A percentile compares a stretch with the other conserved stretches of the same genome.
phyloP scores from a whole-genome alignment of 768 basidiomycete species.

The Rhodotorula paludigena region DNA sequence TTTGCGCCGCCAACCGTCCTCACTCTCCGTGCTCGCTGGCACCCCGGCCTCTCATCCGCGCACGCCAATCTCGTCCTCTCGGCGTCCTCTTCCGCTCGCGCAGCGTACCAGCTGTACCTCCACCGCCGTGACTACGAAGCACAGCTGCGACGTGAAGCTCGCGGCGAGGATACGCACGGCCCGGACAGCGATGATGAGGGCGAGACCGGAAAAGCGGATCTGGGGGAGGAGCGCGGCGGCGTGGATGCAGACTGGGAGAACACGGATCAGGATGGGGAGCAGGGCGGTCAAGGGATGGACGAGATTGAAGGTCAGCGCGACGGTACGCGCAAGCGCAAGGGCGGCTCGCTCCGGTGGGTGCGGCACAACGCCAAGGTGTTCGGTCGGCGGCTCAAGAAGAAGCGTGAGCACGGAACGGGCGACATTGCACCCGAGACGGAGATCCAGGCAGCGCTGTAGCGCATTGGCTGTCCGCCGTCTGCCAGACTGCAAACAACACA shows the following conservation, averaged over 20 bases:
- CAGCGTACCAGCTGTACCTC: constrained; percentile 6
- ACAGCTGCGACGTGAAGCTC: background rate
- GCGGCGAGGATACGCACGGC: background rate
- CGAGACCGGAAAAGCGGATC: background rate
- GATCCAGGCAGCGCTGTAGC: background rate
- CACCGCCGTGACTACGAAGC: background rate
- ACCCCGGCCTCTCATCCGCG: constrained; percentile 1
- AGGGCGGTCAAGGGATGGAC: too few relatives aligned
- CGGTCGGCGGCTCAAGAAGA: background rate
- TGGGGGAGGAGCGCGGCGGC: background rate
- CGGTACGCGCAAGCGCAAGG: constrained; percentile 8
- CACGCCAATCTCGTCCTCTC: constrained; percentile 10
- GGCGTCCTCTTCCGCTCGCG: background rate
- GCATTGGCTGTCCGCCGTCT: background rate
- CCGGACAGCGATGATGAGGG: too few relatives aligned
- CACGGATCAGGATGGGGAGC: background rate
- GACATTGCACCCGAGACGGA: constrained; percentile 6
- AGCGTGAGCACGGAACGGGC: background rate
- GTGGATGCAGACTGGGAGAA: background rate
- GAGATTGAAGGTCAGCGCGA: background rate
- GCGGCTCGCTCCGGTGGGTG: constrained; percentile 9
- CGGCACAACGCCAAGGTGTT: constrained; percentile 2
- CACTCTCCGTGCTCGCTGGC: background rate
- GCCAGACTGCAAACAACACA: too few relatives aligned
- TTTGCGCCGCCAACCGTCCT: background rate